Percentiles rank a stretch among this genome's conserved stretches.
Conservation (phyloP, 108 stramenopile genomes). For the Ochromonas danica region DNA sequence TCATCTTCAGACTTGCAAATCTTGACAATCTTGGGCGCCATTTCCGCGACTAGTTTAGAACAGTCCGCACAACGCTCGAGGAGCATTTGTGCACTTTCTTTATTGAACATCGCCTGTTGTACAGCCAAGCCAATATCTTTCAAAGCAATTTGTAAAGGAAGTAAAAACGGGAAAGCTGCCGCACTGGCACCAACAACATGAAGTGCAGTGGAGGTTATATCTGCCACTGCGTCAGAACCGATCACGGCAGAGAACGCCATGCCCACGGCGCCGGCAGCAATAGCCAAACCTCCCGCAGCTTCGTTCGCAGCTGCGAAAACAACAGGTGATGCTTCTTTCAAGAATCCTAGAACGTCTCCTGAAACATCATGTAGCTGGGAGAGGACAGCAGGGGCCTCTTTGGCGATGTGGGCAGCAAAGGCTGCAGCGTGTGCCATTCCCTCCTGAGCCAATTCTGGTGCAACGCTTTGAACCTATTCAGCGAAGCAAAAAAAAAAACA, state of each 20-base stretch:
- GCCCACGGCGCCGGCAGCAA: not conserved
- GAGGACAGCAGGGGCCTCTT: constrained; percentile 19
- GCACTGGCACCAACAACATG: not conserved
- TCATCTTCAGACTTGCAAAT: not conserved
- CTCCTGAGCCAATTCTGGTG: not conserved
- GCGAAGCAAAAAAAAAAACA: not conserved
- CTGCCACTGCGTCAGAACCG: not conserved
- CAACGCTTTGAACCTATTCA: not conserved
- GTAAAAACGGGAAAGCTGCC: constrained; percentile 18
- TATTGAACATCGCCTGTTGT: constrained; percentile 3
- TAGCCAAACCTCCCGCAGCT: not conserved
- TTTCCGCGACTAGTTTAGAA: not conserved
- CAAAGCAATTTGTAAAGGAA: constrained; percentile 11
- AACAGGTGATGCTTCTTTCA: not conserved
- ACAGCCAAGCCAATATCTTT: not conserved
- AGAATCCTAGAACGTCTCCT: not conserved
- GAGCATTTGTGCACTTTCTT: not conserved
- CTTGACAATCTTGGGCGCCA: constrained; percentile 8
- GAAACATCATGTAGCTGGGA: not conserved
- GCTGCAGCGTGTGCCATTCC: not conserved
- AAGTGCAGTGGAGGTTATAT: not conserved
- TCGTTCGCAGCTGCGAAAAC: not conserved
- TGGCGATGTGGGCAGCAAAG: not conserved
- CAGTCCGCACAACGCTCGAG: not conserved
- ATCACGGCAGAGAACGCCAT: not conserved